Base-by-base conservation (phyloP, 768 basidiomycete genomes). In the Leccinum boreale region DNA sequence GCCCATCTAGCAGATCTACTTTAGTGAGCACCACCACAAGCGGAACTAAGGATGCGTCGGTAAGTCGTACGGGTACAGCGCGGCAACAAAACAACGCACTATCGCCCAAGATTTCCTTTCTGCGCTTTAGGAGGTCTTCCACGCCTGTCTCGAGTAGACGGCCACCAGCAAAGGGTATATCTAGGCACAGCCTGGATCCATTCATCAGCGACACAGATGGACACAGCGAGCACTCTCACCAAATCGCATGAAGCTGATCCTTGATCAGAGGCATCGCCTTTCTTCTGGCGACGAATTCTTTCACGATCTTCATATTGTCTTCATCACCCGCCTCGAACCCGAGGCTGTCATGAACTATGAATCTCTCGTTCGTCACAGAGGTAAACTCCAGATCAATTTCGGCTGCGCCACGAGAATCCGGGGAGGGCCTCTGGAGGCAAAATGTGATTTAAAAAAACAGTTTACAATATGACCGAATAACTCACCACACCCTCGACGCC, bases 211-310 rank as follows among this genome's bases (percentile, higher is more conserved):
- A 28, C 2, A 21, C 19, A 5, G 10, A 33, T n/a, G 2, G 12
- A 46, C 3, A 9, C 2, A 28, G 3, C 5, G n/a, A 15, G 24
- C 4, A 2, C n/a, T 28, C 47, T 35, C 26, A 61, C 63, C 63
- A 64, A 39, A 64, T 21, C 1, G 59, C 63, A 26, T 64, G 63
- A 42, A 65, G 36, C n/a, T 50, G 58, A 36, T 64, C 56, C 26
- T 52, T 45, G 35, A 15, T 35, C 9, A 3, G 10, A n/a, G 45
- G 51, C 59, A 36, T 31, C 7, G 35, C 29, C 51, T 31, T 26
- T 48, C 59, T 61, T 42, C 28, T 21, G 15, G 42, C 42, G 42
- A 44, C 19, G 42, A 44, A 44, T 11, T 44, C 19, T 44, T 44
- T 44, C n/a, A 44, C 42, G 17, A 19, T 44, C 19, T 44, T 5